phyloP scores from a whole-genome alignment of 306 rosid species.

The Lablab purpureus region DNA sequence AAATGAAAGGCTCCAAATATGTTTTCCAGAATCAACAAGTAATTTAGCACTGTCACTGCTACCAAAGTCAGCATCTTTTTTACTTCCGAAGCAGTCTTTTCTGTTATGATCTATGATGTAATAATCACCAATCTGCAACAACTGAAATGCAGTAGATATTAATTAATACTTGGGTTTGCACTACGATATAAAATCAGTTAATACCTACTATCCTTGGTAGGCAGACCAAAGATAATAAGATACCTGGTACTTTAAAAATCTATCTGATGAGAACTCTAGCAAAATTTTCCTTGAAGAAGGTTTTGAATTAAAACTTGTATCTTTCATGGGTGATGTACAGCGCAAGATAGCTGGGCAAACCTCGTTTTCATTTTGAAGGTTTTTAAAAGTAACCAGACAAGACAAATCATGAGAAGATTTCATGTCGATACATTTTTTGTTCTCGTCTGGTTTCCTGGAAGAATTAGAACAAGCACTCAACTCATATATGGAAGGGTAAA shows the following conservation, averaged over 20 bases:
- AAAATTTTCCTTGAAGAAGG: constrained; percentile 62
- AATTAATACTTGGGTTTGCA: constrained; percentile 37
- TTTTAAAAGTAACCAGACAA: constrained; percentile 64
- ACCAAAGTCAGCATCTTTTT: constrained; percentile 45
- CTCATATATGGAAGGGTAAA: constrained; percentile 48
- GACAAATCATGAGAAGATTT: constrained; percentile 54
- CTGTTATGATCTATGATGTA: constrained; percentile 63
- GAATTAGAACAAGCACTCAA: constrained; percentile 55
- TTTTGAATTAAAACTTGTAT: constrained; percentile 48
- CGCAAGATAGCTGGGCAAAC: constrained; percentile 59
- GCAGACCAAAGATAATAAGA: constrained; percentile 37
- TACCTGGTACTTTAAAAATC: constrained; percentile 72
- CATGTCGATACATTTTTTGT: constrained; percentile 45
- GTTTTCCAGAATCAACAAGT: constrained; percentile 58
- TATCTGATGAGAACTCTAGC: constrained; percentile 76
- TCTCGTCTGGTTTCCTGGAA: constrained; percentile 46
- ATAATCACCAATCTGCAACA: constrained; percentile 81
- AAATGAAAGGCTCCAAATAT: constrained; percentile 75
- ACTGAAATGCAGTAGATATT: constrained; percentile 59
- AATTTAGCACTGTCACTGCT: constrained; percentile 48
- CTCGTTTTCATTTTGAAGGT: constrained; percentile 45
- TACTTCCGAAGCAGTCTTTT: constrained; percentile 58
- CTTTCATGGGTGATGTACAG: constrained; percentile 43
- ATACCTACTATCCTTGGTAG: constrained; percentile 21
- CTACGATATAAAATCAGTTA: background rate